Evolutionary conservation across 2,329 filamentous ascomycete species (phyloP).

Genomic region (Dothideomycetidae sp.): DNA sequence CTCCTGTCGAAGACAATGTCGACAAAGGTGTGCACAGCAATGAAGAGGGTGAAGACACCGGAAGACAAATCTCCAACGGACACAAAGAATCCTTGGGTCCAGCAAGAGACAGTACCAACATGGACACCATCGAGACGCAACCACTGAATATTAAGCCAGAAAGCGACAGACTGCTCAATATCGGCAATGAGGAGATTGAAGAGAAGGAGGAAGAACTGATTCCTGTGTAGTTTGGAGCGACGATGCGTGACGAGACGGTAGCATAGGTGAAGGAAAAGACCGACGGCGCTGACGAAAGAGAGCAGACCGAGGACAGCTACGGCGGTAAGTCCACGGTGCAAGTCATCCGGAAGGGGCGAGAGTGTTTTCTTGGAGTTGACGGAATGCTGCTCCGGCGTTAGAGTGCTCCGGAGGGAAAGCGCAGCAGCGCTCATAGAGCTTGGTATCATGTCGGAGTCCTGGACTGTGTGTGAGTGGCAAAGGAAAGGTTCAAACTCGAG

Average conservation of each 20-base stretch:
- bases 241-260: conserved; percentile 31
- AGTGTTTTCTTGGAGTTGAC: conserved; percentile 15
- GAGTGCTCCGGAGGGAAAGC: not conserved
- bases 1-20: conserved; percentile 43
- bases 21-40: conserved; percentile 50
- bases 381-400: not conserved
- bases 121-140: conserved; percentile 38
- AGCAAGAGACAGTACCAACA: conserved; percentile 40
- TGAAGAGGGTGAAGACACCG: conserved; percentile 50
- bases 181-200: conserved; percentile 55
- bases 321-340: conserved; percentile 30
- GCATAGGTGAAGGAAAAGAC: conserved; percentile 31
- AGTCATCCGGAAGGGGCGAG: conserved; percentile 20
- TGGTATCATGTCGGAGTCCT: conserved; percentile 6
- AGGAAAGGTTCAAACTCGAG: not conserved
- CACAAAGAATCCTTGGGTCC: conserved; percentile 51
- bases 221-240: conserved; percentile 27
- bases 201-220: conserved; percentile 54
- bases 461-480: not conserved
- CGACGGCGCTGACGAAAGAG: conserved; percentile 31
- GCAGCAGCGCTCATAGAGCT: conserved; percentile 1
- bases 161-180: conserved; percentile 49
- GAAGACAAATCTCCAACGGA: conserved; percentile 50
- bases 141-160: conserved; percentile 47
- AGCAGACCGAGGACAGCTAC: conserved; percentile 33